Conservation (phyloP, 768 basidiomycete species). For the Cyathus striatus region DNA sequence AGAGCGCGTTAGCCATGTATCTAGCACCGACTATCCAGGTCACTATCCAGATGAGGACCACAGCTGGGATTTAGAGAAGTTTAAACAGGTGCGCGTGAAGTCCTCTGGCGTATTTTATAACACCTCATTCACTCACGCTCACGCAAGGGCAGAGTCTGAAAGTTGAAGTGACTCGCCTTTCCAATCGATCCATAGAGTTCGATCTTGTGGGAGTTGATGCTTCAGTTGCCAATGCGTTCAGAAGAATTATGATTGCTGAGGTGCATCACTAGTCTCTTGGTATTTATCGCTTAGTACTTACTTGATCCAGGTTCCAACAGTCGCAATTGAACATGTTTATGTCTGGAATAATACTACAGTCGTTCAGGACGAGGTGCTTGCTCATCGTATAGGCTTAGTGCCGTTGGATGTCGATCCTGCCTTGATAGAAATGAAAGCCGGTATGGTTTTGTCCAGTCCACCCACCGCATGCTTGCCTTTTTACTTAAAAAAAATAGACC, state of each 20-base stretch:
- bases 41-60: constrained; percentile 83
- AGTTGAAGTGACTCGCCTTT: constrained; percentile 74
- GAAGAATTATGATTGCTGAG: constrained; percentile 92
- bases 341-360: constrained; percentile 94
- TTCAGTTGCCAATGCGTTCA: constrained; percentile 90
- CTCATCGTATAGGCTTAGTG: constrained; percentile 88
- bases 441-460: constrained; percentile 18
- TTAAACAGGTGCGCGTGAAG: constrained; percentile 58
- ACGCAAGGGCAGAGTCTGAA: constrained; percentile 58
- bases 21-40: constrained; percentile 88
- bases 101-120: too few species aligned
- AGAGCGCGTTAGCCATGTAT: constrained; percentile 74
- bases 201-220: constrained; percentile 95
- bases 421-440: constrained; percentile 51
- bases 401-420: constrained; percentile 86
- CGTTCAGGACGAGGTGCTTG: constrained; percentile 89
- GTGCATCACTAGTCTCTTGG: constrained; percentile 34
- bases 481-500: constrained; percentile 14
- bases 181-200: constrained; percentile 84
- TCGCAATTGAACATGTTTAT: constrained; percentile 88
- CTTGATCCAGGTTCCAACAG: constrained; percentile 69
- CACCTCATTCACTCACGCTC: too few species aligned
- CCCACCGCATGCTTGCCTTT: background rate
- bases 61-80: constrained; percentile 73
- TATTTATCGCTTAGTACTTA: background rate